Percentiles rank a stretch among this genome's conserved stretches.
Evolutionary conservation across 257 asterid genomes (phyloP).

Genomic region (Solanum sparsipilum): DNA sequence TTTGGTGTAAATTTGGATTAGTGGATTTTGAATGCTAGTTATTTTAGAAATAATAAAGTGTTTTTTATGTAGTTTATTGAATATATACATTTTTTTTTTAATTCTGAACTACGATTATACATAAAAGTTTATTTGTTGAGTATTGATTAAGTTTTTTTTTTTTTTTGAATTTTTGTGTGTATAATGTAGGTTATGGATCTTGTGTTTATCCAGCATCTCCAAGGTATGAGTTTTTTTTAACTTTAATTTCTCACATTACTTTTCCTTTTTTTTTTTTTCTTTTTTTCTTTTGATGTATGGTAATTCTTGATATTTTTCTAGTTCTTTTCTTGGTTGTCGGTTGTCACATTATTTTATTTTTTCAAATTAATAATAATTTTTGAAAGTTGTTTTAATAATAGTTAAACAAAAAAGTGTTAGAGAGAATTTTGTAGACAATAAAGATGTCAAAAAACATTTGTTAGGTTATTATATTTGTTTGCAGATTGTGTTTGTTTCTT

Average conservation of each 20-base stretch:
- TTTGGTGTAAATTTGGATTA: no score
- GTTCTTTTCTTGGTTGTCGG: background rate
- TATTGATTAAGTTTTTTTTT: background rate
- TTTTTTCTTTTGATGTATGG: background rate
- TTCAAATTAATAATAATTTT: background rate
- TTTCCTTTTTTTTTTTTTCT: background rate
- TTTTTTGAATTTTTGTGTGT: background rate
- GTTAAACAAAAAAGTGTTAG: background rate
- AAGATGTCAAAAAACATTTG: background rate
- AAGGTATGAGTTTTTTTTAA: slow-evolving; percentile 24
- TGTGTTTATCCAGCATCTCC: slow-evolving; percentile 71
- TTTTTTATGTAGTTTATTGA: background rate
- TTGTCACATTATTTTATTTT: background rate
- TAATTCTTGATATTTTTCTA: slow-evolving; percentile 1
- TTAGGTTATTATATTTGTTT: background rate
- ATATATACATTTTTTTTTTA: background rate
- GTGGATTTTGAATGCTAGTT: background rate
- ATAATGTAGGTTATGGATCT: slow-evolving; percentile 72
- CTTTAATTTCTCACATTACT: background rate
- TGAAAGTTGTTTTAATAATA: background rate
- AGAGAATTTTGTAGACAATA: background rate
- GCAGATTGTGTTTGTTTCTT: background rate
- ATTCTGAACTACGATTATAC: background rate
- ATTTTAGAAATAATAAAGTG: background rate
- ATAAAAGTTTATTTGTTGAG: no score